A percentile compares a stretch with the other conserved stretches of the same genome.
These are phyloP conservation scores for Solanum lignicaule DNA, from an alignment of 257 asterid genomes.

Conservation along the genomic window DNA sequence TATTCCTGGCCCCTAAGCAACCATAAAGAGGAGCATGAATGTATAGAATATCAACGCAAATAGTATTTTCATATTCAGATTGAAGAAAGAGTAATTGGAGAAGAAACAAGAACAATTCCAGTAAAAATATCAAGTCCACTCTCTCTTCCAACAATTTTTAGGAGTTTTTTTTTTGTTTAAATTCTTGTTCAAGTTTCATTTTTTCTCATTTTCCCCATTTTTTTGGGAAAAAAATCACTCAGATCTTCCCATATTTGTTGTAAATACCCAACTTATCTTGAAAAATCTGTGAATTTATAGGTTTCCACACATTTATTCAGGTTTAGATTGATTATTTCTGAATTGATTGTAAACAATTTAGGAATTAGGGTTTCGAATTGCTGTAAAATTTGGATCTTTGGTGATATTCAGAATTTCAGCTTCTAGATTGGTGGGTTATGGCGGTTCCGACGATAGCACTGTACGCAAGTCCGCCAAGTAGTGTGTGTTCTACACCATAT, in stretches of 20 bases:
- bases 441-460: constrained; percentile 85
- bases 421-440: constrained; percentile 19
- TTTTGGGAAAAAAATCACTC: not conserved
- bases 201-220: constrained; percentile 17
- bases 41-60: not conserved
- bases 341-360: not conserved
- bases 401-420: not conserved
- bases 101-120: not conserved
- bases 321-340: not conserved
- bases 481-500: constrained; percentile 66
- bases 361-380: constrained; percentile 11
- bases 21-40: constrained; percentile 9
- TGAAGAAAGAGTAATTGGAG: not conserved
- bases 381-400: constrained; percentile 5
- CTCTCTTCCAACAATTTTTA: not conserved
- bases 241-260: constrained; percentile 7
- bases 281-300: not conserved
- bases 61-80: not conserved
- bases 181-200: not conserved
- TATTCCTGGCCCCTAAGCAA: constrained; percentile 8
- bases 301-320: not conserved
- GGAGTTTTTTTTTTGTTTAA: not conserved
- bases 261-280: not conserved
- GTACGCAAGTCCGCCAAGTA: constrained; percentile 70
- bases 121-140: not conserved